Percentiles rank a stretch among this genome's conserved stretches.
Conservation (phyloP, 129 eudicot species). For the carrot (Daucus carota) region DNA sequence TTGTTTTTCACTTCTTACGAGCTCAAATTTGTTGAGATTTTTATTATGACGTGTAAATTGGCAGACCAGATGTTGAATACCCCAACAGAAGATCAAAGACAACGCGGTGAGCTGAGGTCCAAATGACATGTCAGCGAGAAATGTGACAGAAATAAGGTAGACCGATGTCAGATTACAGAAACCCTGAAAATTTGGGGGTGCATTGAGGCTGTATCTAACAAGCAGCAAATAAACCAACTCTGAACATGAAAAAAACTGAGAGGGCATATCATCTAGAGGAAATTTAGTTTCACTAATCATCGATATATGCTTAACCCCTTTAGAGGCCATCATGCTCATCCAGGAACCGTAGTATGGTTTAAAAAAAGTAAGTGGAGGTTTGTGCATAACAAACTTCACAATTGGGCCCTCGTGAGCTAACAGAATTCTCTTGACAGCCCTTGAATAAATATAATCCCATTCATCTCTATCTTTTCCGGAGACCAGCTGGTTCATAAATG, state of each 20-base stretch:
- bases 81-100: no score
- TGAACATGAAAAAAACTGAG: background rate
- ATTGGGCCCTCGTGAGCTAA: background rate
- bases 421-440: background rate
- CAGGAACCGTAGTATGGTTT: background rate
- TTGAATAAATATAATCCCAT: background rate
- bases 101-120: no score
- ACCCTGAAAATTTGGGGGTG: no score
- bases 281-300: background rate
- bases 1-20: no score
- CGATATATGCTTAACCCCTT: background rate
- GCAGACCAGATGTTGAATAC: no score
- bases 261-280: background rate
- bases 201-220: no score
- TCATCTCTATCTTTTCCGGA: background rate
- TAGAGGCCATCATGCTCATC: background rate
- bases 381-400: background rate
- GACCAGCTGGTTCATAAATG: background rate
- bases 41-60: no score
- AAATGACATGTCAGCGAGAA: no score
- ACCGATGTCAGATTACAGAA: no score
- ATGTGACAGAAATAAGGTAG: no score
- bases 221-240: background rate
- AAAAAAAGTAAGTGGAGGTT: background rate
- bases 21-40: no score